Percentiles rank a stretch among this genome's conserved stretches.
phyloP scores from a whole-genome alignment of 2,329 filamentous ascomycete species.

The Colletotrichum sp. region DNA sequence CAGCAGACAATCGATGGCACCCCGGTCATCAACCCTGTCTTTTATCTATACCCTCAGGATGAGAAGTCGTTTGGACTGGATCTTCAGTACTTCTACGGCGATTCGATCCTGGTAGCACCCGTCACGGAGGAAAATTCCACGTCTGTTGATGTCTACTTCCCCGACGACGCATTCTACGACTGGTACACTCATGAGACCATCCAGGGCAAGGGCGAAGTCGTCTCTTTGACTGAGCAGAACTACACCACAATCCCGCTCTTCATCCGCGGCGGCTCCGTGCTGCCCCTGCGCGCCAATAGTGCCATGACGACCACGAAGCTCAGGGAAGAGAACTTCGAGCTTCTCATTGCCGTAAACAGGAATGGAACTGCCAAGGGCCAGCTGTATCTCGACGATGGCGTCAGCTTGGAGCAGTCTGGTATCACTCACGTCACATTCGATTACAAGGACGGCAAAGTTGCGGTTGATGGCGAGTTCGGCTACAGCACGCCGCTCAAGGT shows the following conservation, averaged over 20 bases:
- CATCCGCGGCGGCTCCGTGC: constrained; percentile 67
- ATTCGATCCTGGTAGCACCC: constrained; percentile 52
- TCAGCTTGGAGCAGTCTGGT: constrained; percentile 60
- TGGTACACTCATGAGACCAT: constrained; percentile 49
- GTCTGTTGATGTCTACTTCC: constrained; percentile 52
- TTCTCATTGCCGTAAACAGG: constrained; percentile 70
- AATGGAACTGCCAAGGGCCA: constrained; percentile 69
- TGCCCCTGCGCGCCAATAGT: constrained; percentile 62
- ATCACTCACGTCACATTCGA: constrained; percentile 65
- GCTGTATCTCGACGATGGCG: constrained; percentile 81
- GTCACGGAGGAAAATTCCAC: constrained; percentile 49
- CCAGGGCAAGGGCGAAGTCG: constrained; percentile 8
- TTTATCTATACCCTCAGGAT: constrained; percentile 70
- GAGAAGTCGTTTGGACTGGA: constrained; percentile 49
- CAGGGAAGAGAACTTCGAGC: constrained; percentile 69
- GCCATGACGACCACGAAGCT: constrained; percentile 70
- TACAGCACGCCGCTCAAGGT: constrained; percentile 51
- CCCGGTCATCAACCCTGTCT: constrained; percentile 72
- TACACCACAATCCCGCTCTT: constrained; percentile 67
- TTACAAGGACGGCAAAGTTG: constrained; percentile 59
- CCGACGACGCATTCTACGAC: constrained; percentile 56
- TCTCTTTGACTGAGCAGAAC: constrained; percentile 35
- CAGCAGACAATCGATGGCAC: constrained; percentile 64
- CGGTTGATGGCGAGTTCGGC: constrained; percentile 56
- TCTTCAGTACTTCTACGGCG: constrained; percentile 56